Percentiles rank a stretch among this genome's conserved stretches.
Evolutionary conservation across 2,329 filamentous ascomycete species (phyloP).

Genomic region (Fonsecaea nubica): DNA sequence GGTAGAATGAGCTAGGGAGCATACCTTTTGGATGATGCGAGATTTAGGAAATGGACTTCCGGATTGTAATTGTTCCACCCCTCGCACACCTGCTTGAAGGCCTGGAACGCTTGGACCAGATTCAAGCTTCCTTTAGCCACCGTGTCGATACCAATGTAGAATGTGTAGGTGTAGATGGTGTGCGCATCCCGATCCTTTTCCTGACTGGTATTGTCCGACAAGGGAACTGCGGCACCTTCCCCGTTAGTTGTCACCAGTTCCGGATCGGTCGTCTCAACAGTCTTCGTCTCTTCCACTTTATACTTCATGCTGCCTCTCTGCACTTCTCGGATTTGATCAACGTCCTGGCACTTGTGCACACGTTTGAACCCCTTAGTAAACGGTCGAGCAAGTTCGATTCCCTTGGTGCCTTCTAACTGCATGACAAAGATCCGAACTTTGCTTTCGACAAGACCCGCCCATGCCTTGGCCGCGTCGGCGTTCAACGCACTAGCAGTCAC

Average conservation of each 20-base stretch:
- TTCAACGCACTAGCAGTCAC: conserved; percentile 82
- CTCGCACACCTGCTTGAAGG: conserved; percentile 84
- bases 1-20: conserved; percentile 43
- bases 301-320: conserved; percentile 67
- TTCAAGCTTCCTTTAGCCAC: conserved; percentile 58
- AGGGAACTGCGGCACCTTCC: conserved; percentile 47
- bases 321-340: conserved; percentile 67
- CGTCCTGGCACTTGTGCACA: conserved; percentile 70
- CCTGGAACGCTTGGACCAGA: conserved; percentile 75
- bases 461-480: conserved; percentile 82
- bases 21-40: conserved; percentile 87
- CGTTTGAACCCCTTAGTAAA: conserved; percentile 94
- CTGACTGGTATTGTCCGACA: conserved; percentile 50
- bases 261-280: conserved; percentile 58
- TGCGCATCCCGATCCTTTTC: conserved; percentile 52
- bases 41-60: conserved; percentile 76
- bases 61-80: conserved; percentile 76
- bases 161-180: conserved; percentile 83
- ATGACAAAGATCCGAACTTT: conserved; percentile 86
- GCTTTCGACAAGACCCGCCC: conserved; percentile 92
- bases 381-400: conserved; percentile 82
- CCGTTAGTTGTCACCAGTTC: conserved; percentile 57
- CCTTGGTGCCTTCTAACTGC: conserved; percentile 78
- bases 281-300: conserved; percentile 61
- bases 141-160: conserved; percentile 75